A percentile compares a stretch with the other conserved stretches of the same genome.
These are phyloP conservation scores for Entamoeba dispar DNA, from an alignment of 208 protist species.

Conservation along the genomic window DNA sequence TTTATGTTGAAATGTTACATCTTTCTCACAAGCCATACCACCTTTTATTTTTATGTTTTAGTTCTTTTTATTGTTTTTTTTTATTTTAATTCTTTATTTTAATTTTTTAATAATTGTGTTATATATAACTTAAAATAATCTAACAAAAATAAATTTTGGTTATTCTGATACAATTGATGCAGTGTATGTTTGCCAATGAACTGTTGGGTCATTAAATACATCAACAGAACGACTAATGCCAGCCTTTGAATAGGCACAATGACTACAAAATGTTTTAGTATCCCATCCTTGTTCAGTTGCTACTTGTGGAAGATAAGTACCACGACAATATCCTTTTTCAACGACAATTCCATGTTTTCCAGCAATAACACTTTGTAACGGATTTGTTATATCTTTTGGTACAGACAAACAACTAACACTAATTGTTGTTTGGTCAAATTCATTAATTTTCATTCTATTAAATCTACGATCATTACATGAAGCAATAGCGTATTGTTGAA, in stretches of 20 bases:
- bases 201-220: neutral
- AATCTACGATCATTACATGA: neutral
- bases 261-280: neutral
- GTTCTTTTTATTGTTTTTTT: too few species aligned
- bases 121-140: too few species aligned
- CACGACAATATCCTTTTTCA: neutral
- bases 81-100: too few species aligned
- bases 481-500: neutral
- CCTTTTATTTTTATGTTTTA: too few species aligned
- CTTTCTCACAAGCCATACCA: too few species aligned
- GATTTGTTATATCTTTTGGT: neutral
- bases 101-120: too few species aligned
- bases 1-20: neutral
- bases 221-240: neutral
- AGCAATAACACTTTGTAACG: neutral
- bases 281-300: neutral
- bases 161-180: neutral
- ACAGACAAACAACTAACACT: neutral
- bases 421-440: neutral
- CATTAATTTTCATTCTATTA: neutral
- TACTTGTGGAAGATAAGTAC: neutral
- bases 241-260: neutral
- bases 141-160: neutral
- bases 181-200: neutral
- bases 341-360: neutral